Base-by-base conservation (phyloP, 805 yeast species). In the Metschnikowia lunata region DNA sequence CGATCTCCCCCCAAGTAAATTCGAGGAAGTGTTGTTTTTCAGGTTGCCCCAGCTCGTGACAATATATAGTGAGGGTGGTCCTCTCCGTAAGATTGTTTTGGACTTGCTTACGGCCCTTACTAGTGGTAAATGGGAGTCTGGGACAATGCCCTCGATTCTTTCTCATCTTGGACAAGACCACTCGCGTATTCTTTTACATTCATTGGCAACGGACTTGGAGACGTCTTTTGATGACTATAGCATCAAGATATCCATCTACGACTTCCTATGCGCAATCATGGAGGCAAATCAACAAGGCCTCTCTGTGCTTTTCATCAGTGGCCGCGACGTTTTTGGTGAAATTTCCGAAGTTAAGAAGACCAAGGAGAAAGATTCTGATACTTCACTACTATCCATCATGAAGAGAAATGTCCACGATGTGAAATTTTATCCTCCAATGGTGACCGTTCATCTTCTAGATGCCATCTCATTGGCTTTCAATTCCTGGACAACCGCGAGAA, bases 271-370 rank as follows among this genome's bases (percentile, higher is more conserved):
- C 23, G 72, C 86, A 0, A 79, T 84, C 3, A 73, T 85, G 76
- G 79, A 75, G 46, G 84, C 87, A 6, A 78, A 79, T 37, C 93
- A 86, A 60, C 87, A 85, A 59, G 95, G 93, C 2, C 61, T 86
- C n/a, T 74, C 90, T 0, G 80, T 83, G 38, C 69, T 82, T 26
- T 80, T 86, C 50, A 71, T 85, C 30, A 82, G 85, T 23, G 81
- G 88, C 18, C 57, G 75, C 59, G 75, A 74, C 50, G 72, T 74
- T n/a, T 71, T 69, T 45, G 67, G 67, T 4, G 69, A 67, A 35
- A 52, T 61, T 36, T 54, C 62, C 1, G 51, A 54, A 14, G 39
- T 40, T 9, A 38, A 43, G 6, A 35, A 42, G 37, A 45, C 58
- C 4, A 42, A 57, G 3, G 56, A 52, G 1, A 50, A 48, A 35